Evolutionary conservation across 164 flowering plant genomes (phyloP).

Genomic region (Stephania yunnanensis): DNA sequence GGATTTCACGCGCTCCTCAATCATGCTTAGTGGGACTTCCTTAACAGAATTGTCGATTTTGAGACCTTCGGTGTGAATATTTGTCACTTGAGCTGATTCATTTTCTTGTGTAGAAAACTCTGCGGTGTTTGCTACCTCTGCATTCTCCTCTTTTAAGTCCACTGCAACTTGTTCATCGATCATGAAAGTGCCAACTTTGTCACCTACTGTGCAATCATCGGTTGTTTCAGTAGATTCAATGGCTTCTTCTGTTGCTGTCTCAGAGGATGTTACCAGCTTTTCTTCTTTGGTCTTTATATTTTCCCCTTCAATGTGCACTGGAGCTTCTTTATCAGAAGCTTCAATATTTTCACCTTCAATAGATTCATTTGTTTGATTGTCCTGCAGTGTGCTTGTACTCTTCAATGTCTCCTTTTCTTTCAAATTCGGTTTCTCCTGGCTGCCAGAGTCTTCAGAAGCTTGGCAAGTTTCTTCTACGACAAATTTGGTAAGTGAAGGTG

Average conservation of each 20-base stretch:
- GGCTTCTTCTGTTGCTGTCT: slow-evolving; percentile 10
- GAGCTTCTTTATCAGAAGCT: slow-evolving; percentile 2
- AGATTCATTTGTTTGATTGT: slow-evolving; percentile 8
- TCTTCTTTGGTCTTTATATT: slow-evolving; percentile 7
- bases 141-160: background rate
- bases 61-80: background rate
- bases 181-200: background rate
- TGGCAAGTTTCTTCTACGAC: slow-evolving; percentile 18
- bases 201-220: background rate
- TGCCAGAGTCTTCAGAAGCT: slow-evolving; percentile 18
- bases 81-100: background rate
- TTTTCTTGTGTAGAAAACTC: slow-evolving; percentile 4
- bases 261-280: slow-evolving; percentile 5
- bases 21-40: background rate
- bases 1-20: background rate
- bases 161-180: background rate
- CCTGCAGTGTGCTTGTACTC: slow-evolving; percentile 14
- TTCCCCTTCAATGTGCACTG: background rate
- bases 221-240: slow-evolving; percentile 4
- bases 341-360: slow-evolving; percentile 1
- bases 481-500: slow-evolving; percentile 25
- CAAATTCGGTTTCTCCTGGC: slow-evolving; percentile 10
- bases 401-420: slow-evolving; percentile 7
- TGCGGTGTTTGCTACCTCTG: background rate
- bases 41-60: background rate